Evolutionary conservation across 129 eudicot species (phyloP).

Genomic region (Centaurea solstitialis): DNA sequence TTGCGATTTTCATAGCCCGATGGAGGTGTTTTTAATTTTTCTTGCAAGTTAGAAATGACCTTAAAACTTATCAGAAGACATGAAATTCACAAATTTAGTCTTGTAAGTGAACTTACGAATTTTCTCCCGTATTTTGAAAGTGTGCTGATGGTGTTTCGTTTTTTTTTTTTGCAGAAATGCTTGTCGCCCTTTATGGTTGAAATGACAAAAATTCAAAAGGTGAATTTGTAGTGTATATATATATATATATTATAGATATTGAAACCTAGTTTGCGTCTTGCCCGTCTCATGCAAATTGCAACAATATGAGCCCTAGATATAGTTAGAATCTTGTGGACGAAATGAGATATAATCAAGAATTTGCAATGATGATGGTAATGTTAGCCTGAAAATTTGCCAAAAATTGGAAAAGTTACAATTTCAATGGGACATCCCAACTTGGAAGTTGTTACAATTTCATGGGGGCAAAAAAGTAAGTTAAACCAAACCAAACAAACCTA

Average conservation of each 20-base stretch:
- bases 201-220: conserved; percentile 67
- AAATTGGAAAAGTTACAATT: neutral
- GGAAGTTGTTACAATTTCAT: neutral
- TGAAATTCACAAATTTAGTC: neutral
- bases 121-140: neutral
- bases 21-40: neutral
- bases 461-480: neutral
- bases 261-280: neutral
- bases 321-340: neutral
- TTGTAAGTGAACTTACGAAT: neutral
- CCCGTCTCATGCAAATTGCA: neutral
- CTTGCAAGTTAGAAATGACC: neutral
- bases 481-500: neutral
- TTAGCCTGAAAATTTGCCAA: neutral
- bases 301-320: neutral
- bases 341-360: neutral
- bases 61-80: neutral
- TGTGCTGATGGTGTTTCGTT: conserved; percentile 14
- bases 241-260: neutral
- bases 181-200: conserved; percentile 85
- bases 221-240: conserved; percentile 35
- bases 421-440: neutral
- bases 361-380: conserved; percentile 2
- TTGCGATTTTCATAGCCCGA: neutral
- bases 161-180: conserved; percentile 56